These are phyloP conservation scores for Ustilago tritici DNA, from an alignment of 1,284 basidiomycete genomes.

Conservation along the genomic window DNA sequence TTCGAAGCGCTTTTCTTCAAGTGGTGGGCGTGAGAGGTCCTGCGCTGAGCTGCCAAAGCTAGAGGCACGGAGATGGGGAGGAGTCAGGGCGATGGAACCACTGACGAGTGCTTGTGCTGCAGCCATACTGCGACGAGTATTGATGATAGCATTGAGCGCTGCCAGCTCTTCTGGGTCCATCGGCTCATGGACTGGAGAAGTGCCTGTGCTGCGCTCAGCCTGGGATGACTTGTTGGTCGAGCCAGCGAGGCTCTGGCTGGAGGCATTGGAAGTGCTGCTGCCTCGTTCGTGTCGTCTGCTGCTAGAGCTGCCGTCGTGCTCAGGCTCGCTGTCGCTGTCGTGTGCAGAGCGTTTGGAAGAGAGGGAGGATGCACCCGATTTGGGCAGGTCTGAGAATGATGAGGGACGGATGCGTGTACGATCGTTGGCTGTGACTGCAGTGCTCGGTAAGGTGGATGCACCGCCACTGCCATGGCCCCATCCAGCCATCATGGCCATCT, in stretches of 20 bases:
- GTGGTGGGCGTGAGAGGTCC: slow-evolving; percentile 26
- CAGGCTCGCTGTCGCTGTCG: slow-evolving; percentile 18
- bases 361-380: slow-evolving; percentile 17
- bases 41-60: slow-evolving; percentile 41
- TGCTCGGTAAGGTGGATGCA: slow-evolving; percentile 33
- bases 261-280: slow-evolving; percentile 4
- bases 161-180: slow-evolving; percentile 68
- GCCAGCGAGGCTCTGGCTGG: neutral
- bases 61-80: slow-evolving; percentile 25
- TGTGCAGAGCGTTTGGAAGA: slow-evolving; percentile 19
- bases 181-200: slow-evolving; percentile 37
- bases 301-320: neutral
- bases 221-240: slow-evolving; percentile 8
- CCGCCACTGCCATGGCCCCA: slow-evolving; percentile 62
- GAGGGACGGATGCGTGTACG: slow-evolving; percentile 34
- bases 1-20: slow-evolving; percentile 40
- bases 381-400: slow-evolving; percentile 16
- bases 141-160: slow-evolving; percentile 68
- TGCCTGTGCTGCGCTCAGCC: slow-evolving; percentile 9
- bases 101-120: slow-evolving; percentile 65
- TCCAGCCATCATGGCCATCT: slow-evolving; percentile 63
- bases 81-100: slow-evolving; percentile 39
- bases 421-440: slow-evolving; percentile 21
- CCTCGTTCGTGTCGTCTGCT: slow-evolving; percentile 5
- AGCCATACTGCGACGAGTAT: slow-evolving; percentile 67